Percentiles rank a stretch among this genome's conserved stretches.
These are phyloP conservation scores for Colletotrichum viniferum DNA, from an alignment of 2,329 filamentous ascomycete genomes.

Conservation along the genomic window DNA sequence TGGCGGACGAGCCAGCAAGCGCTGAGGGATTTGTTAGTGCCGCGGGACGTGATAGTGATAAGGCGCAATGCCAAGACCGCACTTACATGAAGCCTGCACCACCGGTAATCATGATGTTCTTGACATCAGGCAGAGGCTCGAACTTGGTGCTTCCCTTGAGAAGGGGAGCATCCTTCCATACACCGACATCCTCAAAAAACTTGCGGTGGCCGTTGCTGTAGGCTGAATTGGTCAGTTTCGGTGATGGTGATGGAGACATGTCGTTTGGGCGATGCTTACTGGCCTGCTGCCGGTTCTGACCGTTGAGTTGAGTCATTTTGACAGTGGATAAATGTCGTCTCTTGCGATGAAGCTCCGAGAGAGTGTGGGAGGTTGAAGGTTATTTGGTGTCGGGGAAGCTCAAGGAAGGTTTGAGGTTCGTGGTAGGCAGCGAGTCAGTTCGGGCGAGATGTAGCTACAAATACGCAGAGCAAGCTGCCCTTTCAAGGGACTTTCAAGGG, in stretches of 20 bases:
- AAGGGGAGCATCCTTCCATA: constrained; percentile 75
- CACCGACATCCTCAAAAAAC: constrained; percentile 63
- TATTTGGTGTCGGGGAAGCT: neutral
- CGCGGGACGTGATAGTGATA: neutral
- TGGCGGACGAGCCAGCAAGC: constrained; percentile 85
- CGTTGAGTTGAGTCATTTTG: constrained; percentile 8
- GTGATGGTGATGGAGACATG: neutral
- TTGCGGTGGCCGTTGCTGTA: constrained; percentile 34
- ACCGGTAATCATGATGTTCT: constrained; percentile 84
- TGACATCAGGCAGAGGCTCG: constrained; percentile 69
- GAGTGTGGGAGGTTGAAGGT: neutral
- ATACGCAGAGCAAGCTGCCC: neutral
- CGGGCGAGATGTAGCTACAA: constrained; percentile 17
- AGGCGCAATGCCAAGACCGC: neutral
- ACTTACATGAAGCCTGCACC: constrained; percentile 85
- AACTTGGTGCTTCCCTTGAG: constrained; percentile 74
- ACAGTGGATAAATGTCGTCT: neutral
- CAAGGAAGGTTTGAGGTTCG: neutral
- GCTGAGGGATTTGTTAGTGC: constrained; percentile 45
- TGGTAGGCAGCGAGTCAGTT: constrained; percentile 6
- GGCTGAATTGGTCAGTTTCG: constrained; percentile 11
- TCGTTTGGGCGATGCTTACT: neutral
- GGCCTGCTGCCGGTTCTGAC: constrained; percentile 5
- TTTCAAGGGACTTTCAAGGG: constrained; percentile 19
- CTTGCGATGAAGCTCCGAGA: neutral